phyloP scores from a whole-genome alignment of 352 stramenopile genomes.

The Poterioochromonas sp. region DNA sequence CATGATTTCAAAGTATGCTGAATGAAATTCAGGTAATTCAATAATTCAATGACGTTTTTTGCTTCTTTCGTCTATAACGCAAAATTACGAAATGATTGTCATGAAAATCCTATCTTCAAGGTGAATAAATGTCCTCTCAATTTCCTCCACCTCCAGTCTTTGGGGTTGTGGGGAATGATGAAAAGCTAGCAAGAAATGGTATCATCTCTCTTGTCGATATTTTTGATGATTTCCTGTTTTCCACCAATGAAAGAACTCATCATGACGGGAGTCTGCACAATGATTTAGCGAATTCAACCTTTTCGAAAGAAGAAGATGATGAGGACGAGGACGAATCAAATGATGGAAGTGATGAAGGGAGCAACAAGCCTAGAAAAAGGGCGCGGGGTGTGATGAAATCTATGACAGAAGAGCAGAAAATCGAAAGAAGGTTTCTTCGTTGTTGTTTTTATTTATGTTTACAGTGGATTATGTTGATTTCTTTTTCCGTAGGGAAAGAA shows the following conservation, averaged over 20 bases:
- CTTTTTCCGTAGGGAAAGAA: conserved; percentile 54
- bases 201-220: conserved; percentile 29
- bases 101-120: too few species aligned
- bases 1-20: too few species aligned
- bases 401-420: conserved; percentile 52
- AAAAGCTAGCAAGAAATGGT: background rate
- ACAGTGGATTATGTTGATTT: background rate
- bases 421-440: conserved; percentile 46
- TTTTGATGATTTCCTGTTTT: conserved; percentile 32
- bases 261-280: background rate
- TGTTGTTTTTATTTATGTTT: background rate
- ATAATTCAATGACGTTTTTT: too few species aligned
- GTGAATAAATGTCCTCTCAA: too few species aligned
- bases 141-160: conserved; percentile 28
- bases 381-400: conserved; percentile 26
- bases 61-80: too few species aligned
- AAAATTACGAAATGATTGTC: too few species aligned
- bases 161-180: background rate
- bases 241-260: background rate
- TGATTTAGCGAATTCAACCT: background rate
- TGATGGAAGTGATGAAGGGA: conserved; percentile 15
- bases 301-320: conserved; percentile 4
- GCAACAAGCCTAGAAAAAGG: conserved; percentile 17
- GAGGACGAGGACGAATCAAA: conserved; percentile 6
- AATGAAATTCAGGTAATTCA: too few species aligned